Percentiles rank a stretch among this genome's conserved stretches.
Evolutionary conservation across 148 eudicot genomes (phyloP).

Genomic region (Chenopodium berlandieri): DNA sequence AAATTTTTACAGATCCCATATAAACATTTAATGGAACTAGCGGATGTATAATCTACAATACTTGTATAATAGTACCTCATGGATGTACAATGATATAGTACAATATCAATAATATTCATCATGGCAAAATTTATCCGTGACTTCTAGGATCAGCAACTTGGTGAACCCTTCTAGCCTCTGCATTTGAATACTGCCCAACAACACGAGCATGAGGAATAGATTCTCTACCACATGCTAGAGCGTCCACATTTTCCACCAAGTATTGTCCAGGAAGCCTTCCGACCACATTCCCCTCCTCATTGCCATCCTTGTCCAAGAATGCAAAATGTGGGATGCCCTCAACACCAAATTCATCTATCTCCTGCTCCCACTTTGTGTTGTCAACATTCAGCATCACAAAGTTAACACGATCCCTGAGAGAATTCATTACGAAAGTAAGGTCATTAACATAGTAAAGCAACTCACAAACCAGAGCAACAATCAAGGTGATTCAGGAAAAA

Average conservation of each 20-base stretch:
- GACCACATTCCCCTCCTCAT: constrained; percentile 91
- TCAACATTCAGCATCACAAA: constrained; percentile 98
- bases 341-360: constrained; percentile 96
- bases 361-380: constrained; percentile 99
- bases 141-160: constrained; percentile 95
- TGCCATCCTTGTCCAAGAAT: constrained; percentile 80
- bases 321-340: constrained; percentile 99
- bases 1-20: not conserved
- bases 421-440: not conserved
- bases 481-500: not conserved
- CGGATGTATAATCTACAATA: not conserved
- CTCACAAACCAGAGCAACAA: not conserved
- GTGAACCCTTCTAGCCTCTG: constrained; percentile 77
- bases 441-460: not conserved
- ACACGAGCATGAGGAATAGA: constrained; percentile 89
- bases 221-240: constrained; percentile 70
- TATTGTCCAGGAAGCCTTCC: constrained; percentile 78
- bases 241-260: constrained; percentile 75
- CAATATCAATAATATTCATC: not conserved
- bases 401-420: constrained; percentile 79
- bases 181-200: constrained; percentile 74
- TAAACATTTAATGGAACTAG: not conserved
- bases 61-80: not conserved
- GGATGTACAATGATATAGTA: constrained; percentile 9
- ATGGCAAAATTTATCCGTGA: constrained; percentile 54